These are phyloP conservation scores for Leucocoprinus birnbaumii DNA, from an alignment of 768 basidiomycete genomes.

Conservation along the genomic window DNA sequence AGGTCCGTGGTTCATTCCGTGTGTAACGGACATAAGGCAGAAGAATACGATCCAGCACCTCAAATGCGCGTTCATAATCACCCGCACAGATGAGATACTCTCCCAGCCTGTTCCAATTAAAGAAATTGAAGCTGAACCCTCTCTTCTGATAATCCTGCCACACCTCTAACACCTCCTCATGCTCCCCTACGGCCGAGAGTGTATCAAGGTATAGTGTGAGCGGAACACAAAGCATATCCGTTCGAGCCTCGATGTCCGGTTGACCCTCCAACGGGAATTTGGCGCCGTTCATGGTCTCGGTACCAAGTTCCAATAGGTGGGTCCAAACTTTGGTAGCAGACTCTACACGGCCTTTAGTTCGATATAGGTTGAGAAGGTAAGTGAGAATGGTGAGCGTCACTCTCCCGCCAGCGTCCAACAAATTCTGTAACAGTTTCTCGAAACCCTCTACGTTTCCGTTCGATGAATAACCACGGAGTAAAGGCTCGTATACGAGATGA, in stretches of 20 bases:
- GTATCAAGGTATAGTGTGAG: slow-evolving; percentile 82
- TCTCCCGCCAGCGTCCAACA: slow-evolving; percentile 49
- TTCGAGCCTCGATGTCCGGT: slow-evolving; percentile 10
- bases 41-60: slow-evolving; percentile 75
- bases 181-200: slow-evolving; percentile 60
- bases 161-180: slow-evolving; percentile 54
- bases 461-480: slow-evolving; percentile 51
- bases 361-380: slow-evolving; percentile 70
- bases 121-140: slow-evolving; percentile 79
- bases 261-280: not conserved
- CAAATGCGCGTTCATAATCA: slow-evolving; percentile 80
- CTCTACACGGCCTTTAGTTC: slow-evolving; percentile 51
- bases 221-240: slow-evolving; percentile 69
- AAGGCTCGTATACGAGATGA: slow-evolving; percentile 53
- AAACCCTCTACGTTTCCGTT: slow-evolving; percentile 47
- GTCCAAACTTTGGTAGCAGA: slow-evolving; percentile 66
- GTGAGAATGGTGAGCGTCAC: slow-evolving; percentile 61
- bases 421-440: slow-evolving; percentile 50
- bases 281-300: not conserved
- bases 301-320: slow-evolving; percentile 47
- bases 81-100: slow-evolving; percentile 78
- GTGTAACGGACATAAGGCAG: slow-evolving; percentile 40
- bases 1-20: not conserved
- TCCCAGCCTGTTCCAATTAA: slow-evolving; percentile 89
- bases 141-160: slow-evolving; percentile 64